Evolutionary conservation across 306 rosid species (phyloP).

Genomic region (Luffa aegyptiaca): DNA sequence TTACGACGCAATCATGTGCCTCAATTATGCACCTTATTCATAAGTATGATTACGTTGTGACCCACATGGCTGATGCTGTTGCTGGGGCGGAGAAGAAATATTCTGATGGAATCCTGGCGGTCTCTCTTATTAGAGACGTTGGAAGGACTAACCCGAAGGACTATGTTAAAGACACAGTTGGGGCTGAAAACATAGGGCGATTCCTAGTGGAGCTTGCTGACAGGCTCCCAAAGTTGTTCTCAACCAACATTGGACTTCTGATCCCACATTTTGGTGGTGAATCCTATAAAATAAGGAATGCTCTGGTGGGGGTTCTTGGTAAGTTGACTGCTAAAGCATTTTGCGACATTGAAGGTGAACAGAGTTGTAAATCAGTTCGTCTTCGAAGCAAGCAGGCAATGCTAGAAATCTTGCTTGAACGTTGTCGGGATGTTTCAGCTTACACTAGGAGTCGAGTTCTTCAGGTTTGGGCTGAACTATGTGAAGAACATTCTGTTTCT

Average conservation of each 20-base stretch:
- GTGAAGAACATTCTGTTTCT: slow-evolving; percentile 83
- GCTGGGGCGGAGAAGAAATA: slow-evolving; percentile 73
- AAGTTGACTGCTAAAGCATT: slow-evolving; percentile 78
- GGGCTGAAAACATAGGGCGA: slow-evolving; percentile 92
- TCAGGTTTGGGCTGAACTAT: slow-evolving; percentile 93
- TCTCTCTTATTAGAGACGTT: slow-evolving; percentile 67
- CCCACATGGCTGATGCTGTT: slow-evolving; percentile 76
- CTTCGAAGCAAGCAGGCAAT: slow-evolving; percentile 92
- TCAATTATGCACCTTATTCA: slow-evolving; percentile 83
- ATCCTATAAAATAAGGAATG: slow-evolving; percentile 83
- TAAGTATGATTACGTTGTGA: slow-evolving; percentile 81
- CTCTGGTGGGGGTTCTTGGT: slow-evolving; percentile 81
- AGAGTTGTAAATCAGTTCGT: slow-evolving; percentile 63
- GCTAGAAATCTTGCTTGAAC: slow-evolving; percentile 91
- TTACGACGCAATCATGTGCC: slow-evolving; percentile 74
- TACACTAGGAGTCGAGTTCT: slow-evolving; percentile 94
- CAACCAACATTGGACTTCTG: slow-evolving; percentile 81
- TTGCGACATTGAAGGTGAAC: slow-evolving; percentile 72
- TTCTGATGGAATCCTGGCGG: slow-evolving; percentile 77
- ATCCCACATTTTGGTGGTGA: slow-evolving; percentile 96
- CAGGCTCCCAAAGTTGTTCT: slow-evolving; percentile 72
- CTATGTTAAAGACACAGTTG: slow-evolving; percentile 69
- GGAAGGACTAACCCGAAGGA: slow-evolving; percentile 93
- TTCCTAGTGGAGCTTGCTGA: slow-evolving; percentile 84
- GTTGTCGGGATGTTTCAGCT: slow-evolving; percentile 96